Percentiles rank a stretch among this genome's conserved stretches.
Conservation (phyloP, 164 flowering plant species). For the Piper betle region DNA sequence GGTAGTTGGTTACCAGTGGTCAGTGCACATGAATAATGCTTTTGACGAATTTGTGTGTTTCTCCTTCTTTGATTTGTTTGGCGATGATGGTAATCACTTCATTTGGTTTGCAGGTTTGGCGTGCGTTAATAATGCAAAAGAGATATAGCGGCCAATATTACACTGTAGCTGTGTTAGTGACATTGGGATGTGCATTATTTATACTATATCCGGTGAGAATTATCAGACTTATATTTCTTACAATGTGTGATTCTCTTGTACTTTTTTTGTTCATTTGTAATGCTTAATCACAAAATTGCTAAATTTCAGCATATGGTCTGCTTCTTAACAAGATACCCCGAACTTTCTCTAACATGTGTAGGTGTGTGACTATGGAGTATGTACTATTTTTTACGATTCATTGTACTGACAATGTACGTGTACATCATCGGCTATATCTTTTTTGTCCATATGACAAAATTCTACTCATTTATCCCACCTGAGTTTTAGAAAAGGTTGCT, state of each 20-base stretch:
- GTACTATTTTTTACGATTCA: neutral
- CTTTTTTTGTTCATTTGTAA: neutral
- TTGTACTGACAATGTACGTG: no score
- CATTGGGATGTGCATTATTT: conserved; percentile 79
- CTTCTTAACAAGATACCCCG: no score
- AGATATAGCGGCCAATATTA: conserved; percentile 68
- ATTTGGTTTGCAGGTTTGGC: conserved; percentile 60
- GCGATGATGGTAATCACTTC: no score
- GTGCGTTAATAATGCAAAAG: conserved; percentile 89
- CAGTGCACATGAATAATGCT: no score
- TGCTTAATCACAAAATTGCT: no score
- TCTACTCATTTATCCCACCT: neutral
- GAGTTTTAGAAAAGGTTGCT: neutral
- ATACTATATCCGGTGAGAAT: conserved; percentile 76
- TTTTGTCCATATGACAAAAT: no score
- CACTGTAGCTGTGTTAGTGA: conserved; percentile 68
- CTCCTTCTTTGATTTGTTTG: no score
- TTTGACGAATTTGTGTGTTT: no score
- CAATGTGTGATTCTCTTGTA: neutral
- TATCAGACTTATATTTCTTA: neutral
- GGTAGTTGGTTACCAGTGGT: no score
- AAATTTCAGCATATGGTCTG: no score
- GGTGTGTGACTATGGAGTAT: no score
- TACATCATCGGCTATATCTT: neutral
- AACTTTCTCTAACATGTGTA: no score